Conservation (phyloP, 192 early-diverging fungal species). For the Umbelopsis ramanniana region DNA sequence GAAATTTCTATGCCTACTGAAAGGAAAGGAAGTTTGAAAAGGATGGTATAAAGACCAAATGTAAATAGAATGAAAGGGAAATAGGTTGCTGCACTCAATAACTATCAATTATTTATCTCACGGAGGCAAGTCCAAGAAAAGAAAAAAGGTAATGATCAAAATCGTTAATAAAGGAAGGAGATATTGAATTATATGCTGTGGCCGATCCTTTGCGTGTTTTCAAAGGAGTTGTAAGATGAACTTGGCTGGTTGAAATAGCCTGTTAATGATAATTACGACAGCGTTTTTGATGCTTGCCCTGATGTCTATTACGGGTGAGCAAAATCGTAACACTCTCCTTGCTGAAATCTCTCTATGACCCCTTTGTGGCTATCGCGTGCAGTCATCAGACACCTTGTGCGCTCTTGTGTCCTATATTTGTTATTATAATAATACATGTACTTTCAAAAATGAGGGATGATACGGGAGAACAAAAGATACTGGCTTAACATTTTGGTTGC, state of each 20-base stretch:
- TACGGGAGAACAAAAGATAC: too few species aligned
- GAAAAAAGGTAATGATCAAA: not conserved
- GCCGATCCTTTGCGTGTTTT: not conserved
- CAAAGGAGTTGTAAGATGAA: not conserved
- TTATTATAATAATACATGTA: too few species aligned
- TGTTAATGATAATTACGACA: not conserved
- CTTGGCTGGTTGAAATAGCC: not conserved
- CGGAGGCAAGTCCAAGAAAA: not conserved
- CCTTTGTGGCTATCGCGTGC: slow-evolving; percentile 13
- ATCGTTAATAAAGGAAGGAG: not conserved
- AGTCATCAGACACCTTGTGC: not conserved
- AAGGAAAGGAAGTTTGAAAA: slow-evolving; percentile 11
- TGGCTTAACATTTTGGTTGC: too few species aligned
- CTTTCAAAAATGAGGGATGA: too few species aligned
- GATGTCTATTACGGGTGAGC: not conserved
- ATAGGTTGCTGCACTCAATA: too few species aligned
- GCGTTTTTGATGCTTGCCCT: not conserved
- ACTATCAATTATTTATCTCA: not conserved
- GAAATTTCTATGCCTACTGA: not conserved
- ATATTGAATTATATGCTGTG: not conserved
- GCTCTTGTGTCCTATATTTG: too few species aligned
- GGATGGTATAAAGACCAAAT: too few species aligned
- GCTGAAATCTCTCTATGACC: not conserved
- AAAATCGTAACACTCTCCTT: not conserved
- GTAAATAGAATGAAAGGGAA: too few species aligned